phyloP scores from a whole-genome alignment of 202 grass and related monocot species.

The Cymbopogon flexuosus region DNA sequence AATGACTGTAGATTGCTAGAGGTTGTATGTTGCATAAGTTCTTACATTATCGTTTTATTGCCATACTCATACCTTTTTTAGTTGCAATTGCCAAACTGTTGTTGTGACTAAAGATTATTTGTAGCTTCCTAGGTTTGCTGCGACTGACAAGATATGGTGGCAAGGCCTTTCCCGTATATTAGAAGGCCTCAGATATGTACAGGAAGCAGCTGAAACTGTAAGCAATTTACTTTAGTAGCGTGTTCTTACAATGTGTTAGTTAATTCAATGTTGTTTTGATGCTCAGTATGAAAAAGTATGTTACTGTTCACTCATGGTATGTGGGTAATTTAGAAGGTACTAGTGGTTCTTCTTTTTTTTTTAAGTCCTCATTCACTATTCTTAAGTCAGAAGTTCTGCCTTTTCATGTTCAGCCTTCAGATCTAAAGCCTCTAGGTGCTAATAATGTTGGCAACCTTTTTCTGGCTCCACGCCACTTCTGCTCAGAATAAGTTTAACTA shows the following conservation, averaged over 20 bases:
- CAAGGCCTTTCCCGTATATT: conserved; percentile 75
- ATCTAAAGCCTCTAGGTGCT: neutral
- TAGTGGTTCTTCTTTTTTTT: neutral
- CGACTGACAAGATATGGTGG: conserved; percentile 70
- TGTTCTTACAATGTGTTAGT: neutral
- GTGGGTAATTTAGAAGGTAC: neutral
- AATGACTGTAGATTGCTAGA: neutral
- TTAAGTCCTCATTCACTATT: neutral
- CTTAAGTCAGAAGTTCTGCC: neutral
- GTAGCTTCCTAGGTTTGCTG: conserved; percentile 60
- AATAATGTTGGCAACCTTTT: neutral
- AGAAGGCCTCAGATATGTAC: conserved; percentile 56
- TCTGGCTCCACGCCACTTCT: neutral
- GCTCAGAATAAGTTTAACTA: neutral
- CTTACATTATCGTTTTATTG: conserved; percentile 4
- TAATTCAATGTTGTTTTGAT: neutral
- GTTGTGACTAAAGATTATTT: conserved; percentile 10
- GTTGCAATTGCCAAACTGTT: neutral
- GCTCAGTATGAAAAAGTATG: no score
- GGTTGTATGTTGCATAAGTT: neutral
- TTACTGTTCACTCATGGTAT: neutral
- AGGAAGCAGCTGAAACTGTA: conserved; percentile 74
- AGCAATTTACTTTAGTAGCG: conserved; percentile 31
- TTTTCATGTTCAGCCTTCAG: neutral
- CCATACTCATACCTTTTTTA: neutral